Percentiles rank a stretch among this genome's conserved stretches.
phyloP scores from a whole-genome alignment of 441 rosid species.

The Raphanus hybrid region DNA sequence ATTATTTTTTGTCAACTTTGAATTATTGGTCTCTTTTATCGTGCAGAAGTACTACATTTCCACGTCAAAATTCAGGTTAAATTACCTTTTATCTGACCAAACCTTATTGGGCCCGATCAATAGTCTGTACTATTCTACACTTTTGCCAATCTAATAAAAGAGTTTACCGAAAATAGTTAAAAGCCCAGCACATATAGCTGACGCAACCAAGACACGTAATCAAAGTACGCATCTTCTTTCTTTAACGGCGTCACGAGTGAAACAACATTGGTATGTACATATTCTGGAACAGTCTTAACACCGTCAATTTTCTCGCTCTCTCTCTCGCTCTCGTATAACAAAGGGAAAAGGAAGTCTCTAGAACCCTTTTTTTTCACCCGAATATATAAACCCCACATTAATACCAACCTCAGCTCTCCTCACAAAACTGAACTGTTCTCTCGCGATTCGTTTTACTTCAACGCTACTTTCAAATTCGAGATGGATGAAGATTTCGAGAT shows the following conservation, averaged over 20 bases:
- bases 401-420: background rate
- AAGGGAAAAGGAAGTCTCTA: slow-evolving; percentile 48
- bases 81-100: background rate
- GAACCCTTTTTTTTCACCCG: slow-evolving; percentile 32
- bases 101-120: background rate
- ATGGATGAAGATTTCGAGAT: slow-evolving; percentile 66
- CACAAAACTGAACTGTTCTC: background rate
- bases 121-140: background rate
- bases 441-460: background rate
- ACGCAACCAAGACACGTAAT: background rate
- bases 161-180: background rate
- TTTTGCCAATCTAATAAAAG: background rate
- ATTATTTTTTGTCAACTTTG: too few species aligned
- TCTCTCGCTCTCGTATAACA: background rate
- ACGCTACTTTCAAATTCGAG: slow-evolving; percentile 1
- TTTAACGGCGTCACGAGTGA: slow-evolving; percentile 22
- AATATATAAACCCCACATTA: background rate
- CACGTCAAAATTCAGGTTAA: background rate
- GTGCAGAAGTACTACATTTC: background rate
- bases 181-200: background rate
- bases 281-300: slow-evolving; percentile 39
- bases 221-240: background rate
- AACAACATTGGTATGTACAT: background rate
- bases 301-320: slow-evolving; percentile 24
- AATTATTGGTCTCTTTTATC: background rate